Evolutionary conservation across 2,329 filamentous ascomycete genomes (phyloP).

Genomic region (Bipolaris victoriae): DNA sequence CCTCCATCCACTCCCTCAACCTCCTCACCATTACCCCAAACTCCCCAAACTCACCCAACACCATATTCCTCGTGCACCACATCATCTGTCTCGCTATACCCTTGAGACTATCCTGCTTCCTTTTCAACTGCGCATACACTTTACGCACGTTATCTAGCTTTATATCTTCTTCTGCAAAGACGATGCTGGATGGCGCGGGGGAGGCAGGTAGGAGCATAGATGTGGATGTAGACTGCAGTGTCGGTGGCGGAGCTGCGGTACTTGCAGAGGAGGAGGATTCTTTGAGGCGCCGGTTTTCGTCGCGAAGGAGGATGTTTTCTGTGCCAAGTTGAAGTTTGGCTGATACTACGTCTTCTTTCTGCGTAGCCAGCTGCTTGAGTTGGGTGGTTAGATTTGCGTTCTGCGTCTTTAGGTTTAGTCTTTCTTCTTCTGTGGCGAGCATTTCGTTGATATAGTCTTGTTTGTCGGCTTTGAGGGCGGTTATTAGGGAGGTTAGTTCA

Average conservation of each 20-base stretch:
- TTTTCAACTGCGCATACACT: constrained; percentile 28
- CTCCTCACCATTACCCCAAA: constrained; percentile 13
- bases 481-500: no score
- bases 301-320: no score
- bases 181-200: not conserved
- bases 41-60: constrained; percentile 30
- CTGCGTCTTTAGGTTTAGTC: no score
- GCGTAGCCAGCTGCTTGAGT: no score
- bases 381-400: no score
- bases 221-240: not conserved
- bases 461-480: no score
- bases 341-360: no score
- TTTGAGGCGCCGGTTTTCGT: not conserved
- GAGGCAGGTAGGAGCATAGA: constrained; percentile 1
- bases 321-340: no score
- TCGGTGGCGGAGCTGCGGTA: not conserved
- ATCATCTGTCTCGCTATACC: constrained; percentile 15
- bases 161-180: constrained; percentile 3
- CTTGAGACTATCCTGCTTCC: constrained; percentile 23
- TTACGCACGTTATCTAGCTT: constrained; percentile 30
- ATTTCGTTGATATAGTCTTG: no score
- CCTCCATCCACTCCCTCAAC: constrained; percentile 21
- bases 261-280: no score
- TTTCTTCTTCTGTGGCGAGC: no score
- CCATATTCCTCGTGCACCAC: constrained; percentile 20